These are phyloP conservation scores for Capronia epimyces DNA, from an alignment of 2,329 filamentous ascomycete species.

Conservation along the genomic window DNA sequence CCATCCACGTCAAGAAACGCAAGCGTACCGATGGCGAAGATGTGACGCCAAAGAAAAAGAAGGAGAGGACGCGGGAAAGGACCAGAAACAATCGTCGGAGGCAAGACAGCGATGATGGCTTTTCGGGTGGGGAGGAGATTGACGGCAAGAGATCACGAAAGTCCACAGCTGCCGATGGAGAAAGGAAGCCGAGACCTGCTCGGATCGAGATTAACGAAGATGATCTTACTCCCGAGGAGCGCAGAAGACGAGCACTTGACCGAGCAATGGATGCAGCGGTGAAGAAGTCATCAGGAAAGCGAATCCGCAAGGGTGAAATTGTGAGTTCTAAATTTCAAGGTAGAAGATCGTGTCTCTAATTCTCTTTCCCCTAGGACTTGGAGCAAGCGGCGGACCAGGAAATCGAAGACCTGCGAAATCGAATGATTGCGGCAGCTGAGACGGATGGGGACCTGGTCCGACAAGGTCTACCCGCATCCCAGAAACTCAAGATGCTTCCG, in stretches of 20 bases:
- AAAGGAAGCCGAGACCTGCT: conserved; percentile 43
- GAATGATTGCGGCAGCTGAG: conserved; percentile 86
- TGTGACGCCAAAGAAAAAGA: conserved; percentile 65
- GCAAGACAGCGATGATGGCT: conserved; percentile 52
- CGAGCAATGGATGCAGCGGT: conserved; percentile 81
- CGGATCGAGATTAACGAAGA: conserved; percentile 68
- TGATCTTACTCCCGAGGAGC: conserved; percentile 64
- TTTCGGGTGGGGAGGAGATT: conserved; percentile 47
- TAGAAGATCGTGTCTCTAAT: conserved; percentile 15
- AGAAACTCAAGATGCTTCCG: conserved; percentile 90
- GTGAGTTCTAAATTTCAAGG: conserved; percentile 46
- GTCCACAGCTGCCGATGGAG: conserved; percentile 47
- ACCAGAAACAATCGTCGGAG: conserved; percentile 53
- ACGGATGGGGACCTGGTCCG: conserved; percentile 78
- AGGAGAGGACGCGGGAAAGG: conserved; percentile 51
- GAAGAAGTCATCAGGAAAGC: conserved; percentile 69
- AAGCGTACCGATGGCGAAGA: conserved; percentile 59
- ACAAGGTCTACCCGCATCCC: conserved; percentile 71
- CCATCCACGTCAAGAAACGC: conserved; percentile 59
- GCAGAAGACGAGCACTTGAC: conserved; percentile 74
- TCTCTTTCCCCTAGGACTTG: conserved; percentile 58
- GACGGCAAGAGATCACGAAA: conserved; percentile 52
- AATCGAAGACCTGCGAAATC: conserved; percentile 77
- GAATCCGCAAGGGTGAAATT: conserved; percentile 78
- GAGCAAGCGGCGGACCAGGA: conserved; percentile 86